phyloP scores from a whole-genome alignment of 2,329 filamentous ascomycete species.

The Pezicula carpinea region DNA sequence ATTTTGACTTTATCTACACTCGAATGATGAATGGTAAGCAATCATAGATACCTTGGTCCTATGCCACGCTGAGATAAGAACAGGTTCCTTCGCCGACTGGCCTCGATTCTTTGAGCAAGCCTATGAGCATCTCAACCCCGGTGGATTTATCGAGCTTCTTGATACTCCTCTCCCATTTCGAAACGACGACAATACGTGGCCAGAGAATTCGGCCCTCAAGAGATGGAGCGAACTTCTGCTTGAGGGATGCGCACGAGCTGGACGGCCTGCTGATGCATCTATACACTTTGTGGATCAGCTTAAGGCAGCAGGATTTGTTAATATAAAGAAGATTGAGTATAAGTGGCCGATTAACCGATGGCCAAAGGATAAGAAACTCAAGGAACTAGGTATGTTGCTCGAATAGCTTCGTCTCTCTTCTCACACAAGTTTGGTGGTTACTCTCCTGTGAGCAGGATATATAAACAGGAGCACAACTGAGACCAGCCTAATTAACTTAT shows the following conservation, averaged over 20 bases:
- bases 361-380: constrained; percentile 15
- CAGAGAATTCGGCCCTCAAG: neutral
- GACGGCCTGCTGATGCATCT: constrained; percentile 10
- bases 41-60: no score
- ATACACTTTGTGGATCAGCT: constrained; percentile 21
- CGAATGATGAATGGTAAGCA: constrained; percentile 10
- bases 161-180: constrained; percentile 32
- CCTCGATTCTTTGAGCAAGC: constrained; percentile 9
- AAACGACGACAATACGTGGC: constrained; percentile 35
- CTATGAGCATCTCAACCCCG: constrained; percentile 32
- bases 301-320: constrained; percentile 22
- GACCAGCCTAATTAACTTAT: neutral
- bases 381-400: constrained; percentile 17
- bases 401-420: constrained; percentile 2
- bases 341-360: constrained; percentile 23
- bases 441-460: no score
- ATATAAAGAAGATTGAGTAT: constrained; percentile 20
- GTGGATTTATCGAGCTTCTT: constrained; percentile 41
- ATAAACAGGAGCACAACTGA: no score
- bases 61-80: neutral
- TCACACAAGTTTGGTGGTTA: no score
- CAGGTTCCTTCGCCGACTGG: constrained; percentile 20
- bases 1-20: constrained; percentile 24
- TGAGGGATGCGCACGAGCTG: constrained; percentile 32
- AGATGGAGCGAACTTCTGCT: constrained; percentile 23